phyloP scores from a whole-genome alignment of 1,284 basidiomycete species.

The Cryptococcus sp. region DNA sequence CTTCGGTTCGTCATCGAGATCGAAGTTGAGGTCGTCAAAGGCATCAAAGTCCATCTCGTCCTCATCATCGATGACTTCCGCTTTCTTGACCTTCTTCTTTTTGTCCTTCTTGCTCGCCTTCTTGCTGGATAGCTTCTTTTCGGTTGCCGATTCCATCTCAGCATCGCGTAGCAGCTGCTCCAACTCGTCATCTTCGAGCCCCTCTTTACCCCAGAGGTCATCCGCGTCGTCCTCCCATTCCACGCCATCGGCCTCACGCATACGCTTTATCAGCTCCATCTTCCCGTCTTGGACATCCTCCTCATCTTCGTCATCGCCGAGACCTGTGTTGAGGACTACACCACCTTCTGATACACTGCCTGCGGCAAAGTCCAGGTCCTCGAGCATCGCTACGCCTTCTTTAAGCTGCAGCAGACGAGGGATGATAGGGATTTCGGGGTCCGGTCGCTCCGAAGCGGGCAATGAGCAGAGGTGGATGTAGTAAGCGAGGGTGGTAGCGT shows the following conservation, averaged over 20 bases:
- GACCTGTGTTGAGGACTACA: conserved; percentile 21
- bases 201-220: conserved; percentile 40
- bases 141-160: conserved; percentile 21
- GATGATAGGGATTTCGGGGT: conserved; percentile 75
- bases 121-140: conserved; percentile 22
- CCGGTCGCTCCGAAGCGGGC: conserved; percentile 62
- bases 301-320: conserved; percentile 39
- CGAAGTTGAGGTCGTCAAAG: neutral
- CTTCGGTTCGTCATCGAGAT: conserved; percentile 32
- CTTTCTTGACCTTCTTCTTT: conserved; percentile 38
- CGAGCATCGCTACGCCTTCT: conserved; percentile 75
- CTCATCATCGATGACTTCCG: conserved; percentile 34
- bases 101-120: conserved; percentile 37
- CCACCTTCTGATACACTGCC: conserved; percentile 58
- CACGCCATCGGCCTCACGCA: conserved; percentile 24
- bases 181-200: conserved; percentile 48
- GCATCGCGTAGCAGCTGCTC: conserved; percentile 41
- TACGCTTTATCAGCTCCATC: conserved; percentile 44
- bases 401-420: conserved; percentile 81
- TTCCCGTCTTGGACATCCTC: conserved; percentile 32
- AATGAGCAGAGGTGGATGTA: conserved; percentile 84
- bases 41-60: conserved; percentile 8
- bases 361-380: conserved; percentile 71
- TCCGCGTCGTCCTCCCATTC: conserved; percentile 39
- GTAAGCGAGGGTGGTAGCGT: conserved; percentile 87